These are phyloP conservation scores for Suillus weaverae DNA, from an alignment of 768 basidiomycete species.

Conservation along the genomic window DNA sequence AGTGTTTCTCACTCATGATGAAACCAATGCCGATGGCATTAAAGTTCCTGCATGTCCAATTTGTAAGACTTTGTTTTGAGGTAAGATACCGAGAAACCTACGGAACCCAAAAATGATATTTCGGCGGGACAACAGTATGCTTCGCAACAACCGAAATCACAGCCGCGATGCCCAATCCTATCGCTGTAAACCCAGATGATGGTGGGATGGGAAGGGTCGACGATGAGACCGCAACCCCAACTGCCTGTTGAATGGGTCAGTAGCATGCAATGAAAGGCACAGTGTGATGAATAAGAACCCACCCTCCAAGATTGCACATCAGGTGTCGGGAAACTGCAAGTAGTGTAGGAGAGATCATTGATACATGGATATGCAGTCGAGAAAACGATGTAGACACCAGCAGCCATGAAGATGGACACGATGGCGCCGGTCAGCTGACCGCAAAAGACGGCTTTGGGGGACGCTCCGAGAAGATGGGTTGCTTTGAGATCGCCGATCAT, in stretches of 20 bases:
- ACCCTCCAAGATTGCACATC: conserved; percentile 29
- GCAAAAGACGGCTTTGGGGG: conserved; percentile 62
- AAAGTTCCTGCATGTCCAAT: conserved; percentile 18
- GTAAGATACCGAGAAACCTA: conserved; percentile 7
- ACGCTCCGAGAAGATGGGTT: conserved; percentile 65
- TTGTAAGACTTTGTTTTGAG: not conserved
- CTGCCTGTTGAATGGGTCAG: conserved; percentile 12
- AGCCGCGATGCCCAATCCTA: conserved; percentile 49
- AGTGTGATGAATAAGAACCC: not conserved
- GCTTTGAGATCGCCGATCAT: conserved; percentile 72
- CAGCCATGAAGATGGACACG: conserved; percentile 59
- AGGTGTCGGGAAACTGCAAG: conserved; percentile 24
- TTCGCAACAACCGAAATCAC: conserved; percentile 47
- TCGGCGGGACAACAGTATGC: conserved; percentile 22
- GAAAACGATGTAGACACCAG: conserved; percentile 62
- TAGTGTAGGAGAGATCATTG: conserved; percentile 20
- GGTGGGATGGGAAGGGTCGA: conserved; percentile 41
- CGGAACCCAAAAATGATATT: conserved; percentile 23
- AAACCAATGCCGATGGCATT: conserved; percentile 28
- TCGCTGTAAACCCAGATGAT: conserved; percentile 58
- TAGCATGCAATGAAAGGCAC: not conserved
- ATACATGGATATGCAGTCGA: conserved; percentile 64
- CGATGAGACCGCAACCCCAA: conserved; percentile 22
- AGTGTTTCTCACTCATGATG: conserved; percentile 6
- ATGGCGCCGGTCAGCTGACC: conserved; percentile 59